Evolutionary conservation across 2,329 filamentous ascomycete genomes (phyloP), one percentile per base, ranked within the genome.

Genomic region (Diaporthe sp.): DNA sequence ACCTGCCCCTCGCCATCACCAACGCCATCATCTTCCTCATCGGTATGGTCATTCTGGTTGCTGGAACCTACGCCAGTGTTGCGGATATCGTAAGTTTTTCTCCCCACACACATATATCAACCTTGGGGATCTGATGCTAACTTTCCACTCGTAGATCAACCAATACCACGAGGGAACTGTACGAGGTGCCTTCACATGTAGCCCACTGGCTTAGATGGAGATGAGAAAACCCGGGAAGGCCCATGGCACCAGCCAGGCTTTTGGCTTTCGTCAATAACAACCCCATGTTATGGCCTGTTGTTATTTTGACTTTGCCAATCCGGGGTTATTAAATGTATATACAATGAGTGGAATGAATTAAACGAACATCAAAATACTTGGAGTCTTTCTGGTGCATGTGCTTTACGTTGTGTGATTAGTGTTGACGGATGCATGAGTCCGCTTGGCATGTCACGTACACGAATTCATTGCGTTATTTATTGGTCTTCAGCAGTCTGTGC

Each of bases 31-130:
- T 73, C 53, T 81, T 82, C 34, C 6, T 76, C 7, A 77, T 82
- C 22, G 81, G 81, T 37, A 68, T 82, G 22, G 59, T 77, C 22
- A 77, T 82, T 34, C 78, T 82, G 34, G 80, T 79, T 22, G 75
- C 79, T 6, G 81, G 81, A 0, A 81, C 80, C 2, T 82, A 82
- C 58, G 74, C 81, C 13, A 77, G 75, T 59, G 69, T 82, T n/a
- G 62, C 77, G 76, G 81, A 82, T 62, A 81, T 82, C 73, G 80
- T 81, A 73, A 80, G 81, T 79, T 46, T 46, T 2, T 39, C 4
- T 17, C 44, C 10, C 5, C 6, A 37, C n/a, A 25, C 6, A 7
- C 19, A 28, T 25, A 0, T 15, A 10, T 10, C 13, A 12, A 42
- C 13, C 3, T 10, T 34, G 13, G 34, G 9, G 17, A 8, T 7